Evolutionary conservation across 176 grass and related monocot genomes (phyloP), one percentile per base, ranked within the genome.

Genomic region (Canna indica): DNA sequence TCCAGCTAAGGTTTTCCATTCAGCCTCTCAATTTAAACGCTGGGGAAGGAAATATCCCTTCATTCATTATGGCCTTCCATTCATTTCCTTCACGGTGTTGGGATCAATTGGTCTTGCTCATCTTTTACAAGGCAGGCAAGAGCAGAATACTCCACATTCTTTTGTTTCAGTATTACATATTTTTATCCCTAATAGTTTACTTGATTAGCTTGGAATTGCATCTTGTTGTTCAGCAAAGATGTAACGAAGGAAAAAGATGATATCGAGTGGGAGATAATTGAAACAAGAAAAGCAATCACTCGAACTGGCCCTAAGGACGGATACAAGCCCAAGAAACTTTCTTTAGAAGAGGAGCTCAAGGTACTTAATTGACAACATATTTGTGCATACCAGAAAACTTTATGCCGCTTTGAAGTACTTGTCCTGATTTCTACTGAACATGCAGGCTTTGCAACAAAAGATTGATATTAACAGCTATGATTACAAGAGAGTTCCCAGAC

Each of bases 171-270:
- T 36, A 16, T 18, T 47, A 65, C 75, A 72, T 10, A 33, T 24
- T 29, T 50, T 31, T 70, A 26, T 68, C 25, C 66, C 2, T 67
- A 7, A 38, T 34, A 44, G 73, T 84, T 24, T n/a, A 53, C 67
- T 6, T 8, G 2, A n/a, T 12, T 48, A 34, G 36, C 7, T 34
- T 22, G n/a, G n/a, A n/a, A n/a, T 33, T 31, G 8, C 17, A 8
- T 7, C 67, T 53, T 68, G 52, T 26, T 61, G 29, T 68, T 41
- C 86, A 90, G 89, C 68, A 92, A 97, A 83, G 94, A 97, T 68
- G 86, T 97, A 36, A 85, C 84, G 5, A 92, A 97, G 72, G 86
- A 97, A 83, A 97, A 85, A 68, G 94, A 97, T 60, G 89, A 97
- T 78, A 76, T 97, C 26, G 94, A 97, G 81, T 92, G 94, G 94